Base-by-base conservation (phyloP, 116 monocot species). In the Dioscorea cayenensis region DNA sequence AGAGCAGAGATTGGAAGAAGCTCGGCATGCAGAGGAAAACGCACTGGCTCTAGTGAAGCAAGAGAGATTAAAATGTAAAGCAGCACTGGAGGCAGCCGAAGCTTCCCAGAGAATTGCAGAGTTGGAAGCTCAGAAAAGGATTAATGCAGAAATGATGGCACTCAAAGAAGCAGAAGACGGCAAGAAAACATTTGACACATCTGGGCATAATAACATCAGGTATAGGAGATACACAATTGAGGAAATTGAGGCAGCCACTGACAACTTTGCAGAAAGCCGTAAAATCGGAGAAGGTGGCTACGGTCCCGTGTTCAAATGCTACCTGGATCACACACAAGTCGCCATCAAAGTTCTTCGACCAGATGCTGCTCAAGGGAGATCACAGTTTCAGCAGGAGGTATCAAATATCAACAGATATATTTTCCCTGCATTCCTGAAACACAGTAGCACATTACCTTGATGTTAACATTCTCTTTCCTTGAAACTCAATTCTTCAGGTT, bases 61-160 rank as follows among this genome's bases (percentile, higher is more conserved):
- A 49, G 73, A 74, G 25, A 20, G 50, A 19, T 49, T 51, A 14
- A 74, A 74, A 65, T 65, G 70, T 63, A 74, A 52, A 77, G 80
- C 73, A 23, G 80, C 84, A 5, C 36, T 71, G 19, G 80, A 80
- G 71, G 73, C 80, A 14, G 84, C 79, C 2, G 80, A 84, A 51
- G 77, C 77, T 2, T 65, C 84, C 14, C 66, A 60, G 37, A 72
- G 71, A 65, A 74, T 72, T 6, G 83, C 83, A 17, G 78, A 83
- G 72, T 28, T 76, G 35, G 84, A 84, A 43, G 70, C 73, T 19
- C 76, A 80, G 67, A 80, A 77, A 49, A 65, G 84, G n/a, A 73
- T 72, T 0, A 35, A 69, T 48, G 73, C 73, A 21, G 84, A 80
- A 43, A 80, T 67, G 77, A 66, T 70, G 12, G 84, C 80, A 12